These are phyloP conservation scores for Micractinium conductrix DNA, from an alignment of 139 green algal species.

Conservation along the genomic window DNA sequence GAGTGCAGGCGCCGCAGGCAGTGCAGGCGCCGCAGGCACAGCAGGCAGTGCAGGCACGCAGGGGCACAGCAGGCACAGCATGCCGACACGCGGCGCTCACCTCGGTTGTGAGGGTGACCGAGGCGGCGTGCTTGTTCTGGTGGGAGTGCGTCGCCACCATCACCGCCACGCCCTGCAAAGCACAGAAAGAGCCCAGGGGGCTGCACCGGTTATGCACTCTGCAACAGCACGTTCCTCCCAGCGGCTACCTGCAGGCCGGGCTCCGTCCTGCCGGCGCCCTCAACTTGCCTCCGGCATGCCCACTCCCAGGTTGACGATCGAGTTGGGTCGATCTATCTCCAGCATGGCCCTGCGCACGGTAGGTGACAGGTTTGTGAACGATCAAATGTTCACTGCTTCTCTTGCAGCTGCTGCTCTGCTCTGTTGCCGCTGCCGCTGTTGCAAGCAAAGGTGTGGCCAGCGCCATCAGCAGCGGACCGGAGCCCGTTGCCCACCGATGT, in stretches of 20 bases:
- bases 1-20: too few species aligned
- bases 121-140: constrained; percentile 38
- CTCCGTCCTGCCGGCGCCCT: too few species aligned
- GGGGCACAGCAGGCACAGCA: neutral
- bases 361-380: too few species aligned
- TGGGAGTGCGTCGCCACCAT: constrained; percentile 46
- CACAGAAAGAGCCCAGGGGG: neutral
- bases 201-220: too few species aligned
- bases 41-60: too few species aligned
- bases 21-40: neutral
- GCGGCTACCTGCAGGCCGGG: too few species aligned
- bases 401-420: too few species aligned
- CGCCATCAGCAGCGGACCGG: too few species aligned
- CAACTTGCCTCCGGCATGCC: constrained; percentile 52
- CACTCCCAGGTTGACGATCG: constrained; percentile 60
- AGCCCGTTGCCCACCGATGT: constrained; percentile 30
- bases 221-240: too few species aligned
- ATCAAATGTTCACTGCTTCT: too few species aligned
- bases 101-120: constrained; percentile 52
- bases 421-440: too few species aligned
- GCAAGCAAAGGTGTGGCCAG: too few species aligned
- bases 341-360: constrained; percentile 41
- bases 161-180: constrained; percentile 48
- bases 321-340: constrained; percentile 41
- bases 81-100: neutral